Base-by-base conservation (phyloP, 2,329 filamentous ascomycete genomes). In the Magnaporthiopsis poae region DNA sequence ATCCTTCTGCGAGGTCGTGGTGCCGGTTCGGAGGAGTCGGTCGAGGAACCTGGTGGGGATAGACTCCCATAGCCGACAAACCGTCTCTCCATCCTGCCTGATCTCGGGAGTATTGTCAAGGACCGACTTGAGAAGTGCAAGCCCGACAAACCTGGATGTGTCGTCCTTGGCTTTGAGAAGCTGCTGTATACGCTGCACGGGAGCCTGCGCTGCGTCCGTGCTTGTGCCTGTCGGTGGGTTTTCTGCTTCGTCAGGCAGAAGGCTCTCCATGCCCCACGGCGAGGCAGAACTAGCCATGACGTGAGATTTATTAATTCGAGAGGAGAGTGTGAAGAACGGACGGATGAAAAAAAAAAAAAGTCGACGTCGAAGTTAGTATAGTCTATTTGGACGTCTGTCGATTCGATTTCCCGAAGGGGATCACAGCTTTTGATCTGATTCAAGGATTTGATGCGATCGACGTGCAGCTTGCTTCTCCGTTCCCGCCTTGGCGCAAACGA, bases 101-200 rank as follows among this genome's bases (percentile, higher is more conserved):
- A 87, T 74, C n/a, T 80, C 74, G 29, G 80, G 75, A 7, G 84
- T 82, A 72, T 85, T 86, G 74, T 90, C 87, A 39, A 90, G 79
- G 15, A 88, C 76, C n/a, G 85, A 84, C 71, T 87, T 88, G 64
- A 90, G 80, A 29, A 90, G 79, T 0, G 87, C 86, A 29, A 90
- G 78, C 9, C 87, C 88, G 59, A 89, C 87, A 70, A 90, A 90
- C 71, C 86, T 82, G 27, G 86, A 85, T 0, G 88, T 90, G 72
- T 90, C 88, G 72, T 89, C 83, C 68, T 85, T 86, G 66, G 84
- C 76, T 66, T 79, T 78, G 46, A 90, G 80, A 2, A 89, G 80
- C 1, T 77, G 71, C 69, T 84, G 78, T 65, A 89, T 82, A 71
- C 83, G 84, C 64, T 81, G 75, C 65, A 85, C 46, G 39, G 0